A percentile compares a stretch with the other conserved stretches of the same genome.
These are phyloP conservation scores for Singerocomus inundabilis DNA, from an alignment of 1,284 basidiomycete species.

Conservation along the genomic window DNA sequence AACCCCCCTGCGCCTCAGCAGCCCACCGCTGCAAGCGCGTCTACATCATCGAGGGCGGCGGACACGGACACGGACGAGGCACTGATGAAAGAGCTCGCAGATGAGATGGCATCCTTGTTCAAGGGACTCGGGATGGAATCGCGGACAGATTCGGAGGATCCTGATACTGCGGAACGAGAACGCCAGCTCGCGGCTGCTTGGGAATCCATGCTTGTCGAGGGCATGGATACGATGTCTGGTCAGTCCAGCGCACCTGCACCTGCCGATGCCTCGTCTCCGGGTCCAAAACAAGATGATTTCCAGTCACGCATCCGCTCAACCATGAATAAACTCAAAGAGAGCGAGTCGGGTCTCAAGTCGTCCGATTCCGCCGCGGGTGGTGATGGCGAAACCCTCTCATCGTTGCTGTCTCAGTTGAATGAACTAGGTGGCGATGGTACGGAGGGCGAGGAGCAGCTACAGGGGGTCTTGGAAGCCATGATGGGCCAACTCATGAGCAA, in stretches of 20 bases:
- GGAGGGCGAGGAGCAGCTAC: slow-evolving; percentile 33
- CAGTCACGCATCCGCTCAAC: slow-evolving; percentile 40
- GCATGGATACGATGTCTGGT: slow-evolving; percentile 50
- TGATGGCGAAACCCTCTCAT: slow-evolving; percentile 43
- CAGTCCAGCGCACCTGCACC: slow-evolving; percentile 25
- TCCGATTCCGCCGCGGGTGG: slow-evolving; percentile 9
- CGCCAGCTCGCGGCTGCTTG: slow-evolving; percentile 65
- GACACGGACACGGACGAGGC: slow-evolving; percentile 22
- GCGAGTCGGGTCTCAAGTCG: slow-evolving; percentile 54
- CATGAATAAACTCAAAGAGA: slow-evolving; percentile 78
- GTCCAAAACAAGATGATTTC: slow-evolving; percentile 34
- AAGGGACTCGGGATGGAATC: slow-evolving; percentile 54
- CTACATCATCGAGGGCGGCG: slow-evolving; percentile 34
- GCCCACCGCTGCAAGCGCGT: slow-evolving; percentile 24
- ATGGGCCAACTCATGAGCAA: slow-evolving; percentile 95
- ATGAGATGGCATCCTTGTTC: slow-evolving; percentile 86
- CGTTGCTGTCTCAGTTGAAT: slow-evolving; percentile 47
- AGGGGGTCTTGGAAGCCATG: slow-evolving; percentile 64
- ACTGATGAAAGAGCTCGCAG: slow-evolving; percentile 28
- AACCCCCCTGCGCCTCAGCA: slow-evolving; percentile 21
- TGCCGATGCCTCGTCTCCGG: slow-evolving; percentile 11
- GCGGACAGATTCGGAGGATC: slow-evolving; percentile 15
- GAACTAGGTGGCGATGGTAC: slow-evolving; percentile 35
- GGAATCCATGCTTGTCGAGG: slow-evolving; percentile 75
- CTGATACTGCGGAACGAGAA: slow-evolving; percentile 35